phyloP scores from a whole-genome alignment of 2,329 filamentous ascomycete species.

The Ascochyta pisi region DNA sequence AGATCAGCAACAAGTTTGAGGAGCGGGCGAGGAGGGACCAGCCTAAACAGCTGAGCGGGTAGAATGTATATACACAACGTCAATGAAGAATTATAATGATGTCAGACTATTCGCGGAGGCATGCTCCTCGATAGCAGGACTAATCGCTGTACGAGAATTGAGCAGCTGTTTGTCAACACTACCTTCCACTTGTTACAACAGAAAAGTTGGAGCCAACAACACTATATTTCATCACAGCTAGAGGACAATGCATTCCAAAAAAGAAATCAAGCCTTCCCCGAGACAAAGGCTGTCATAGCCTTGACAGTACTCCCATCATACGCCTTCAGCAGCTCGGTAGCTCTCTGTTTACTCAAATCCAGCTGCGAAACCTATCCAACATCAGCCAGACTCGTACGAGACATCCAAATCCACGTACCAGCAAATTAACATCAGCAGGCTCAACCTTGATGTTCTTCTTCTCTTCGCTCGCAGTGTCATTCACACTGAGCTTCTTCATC shows the following conservation, averaged over 20 bases:
- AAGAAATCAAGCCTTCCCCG: not conserved
- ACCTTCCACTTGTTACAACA: too few relatives aligned
- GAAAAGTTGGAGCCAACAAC: too few relatives aligned
- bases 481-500: conserved; percentile 66
- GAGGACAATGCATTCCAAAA: too few relatives aligned
- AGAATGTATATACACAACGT: not conserved
- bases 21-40: conserved; percentile 9
- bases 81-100: not conserved
- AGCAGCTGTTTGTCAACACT: too few relatives aligned
- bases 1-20: conserved; percentile 26
- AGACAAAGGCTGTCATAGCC: conserved; percentile 69
- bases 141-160: too few relatives aligned
- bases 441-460: conserved; percentile 72
- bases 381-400: conserved; percentile 1
- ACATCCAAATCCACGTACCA: conserved; percentile 59
- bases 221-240: too few relatives aligned
- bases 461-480: conserved; percentile 56
- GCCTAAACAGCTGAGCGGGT: not conserved
- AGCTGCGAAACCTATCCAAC: conserved; percentile 65
- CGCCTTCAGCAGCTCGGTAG: conserved; percentile 74
- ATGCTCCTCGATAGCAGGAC: too few relatives aligned
- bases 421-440: conserved; percentile 70
- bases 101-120: too few relatives aligned
- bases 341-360: conserved; percentile 73
- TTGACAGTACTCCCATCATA: conserved; percentile 73